A percentile compares a stretch with the other conserved stretches of the same genome.
Evolutionary conservation across 805 yeast genomes (phyloP).

Genomic region (Candida chilensis): DNA sequence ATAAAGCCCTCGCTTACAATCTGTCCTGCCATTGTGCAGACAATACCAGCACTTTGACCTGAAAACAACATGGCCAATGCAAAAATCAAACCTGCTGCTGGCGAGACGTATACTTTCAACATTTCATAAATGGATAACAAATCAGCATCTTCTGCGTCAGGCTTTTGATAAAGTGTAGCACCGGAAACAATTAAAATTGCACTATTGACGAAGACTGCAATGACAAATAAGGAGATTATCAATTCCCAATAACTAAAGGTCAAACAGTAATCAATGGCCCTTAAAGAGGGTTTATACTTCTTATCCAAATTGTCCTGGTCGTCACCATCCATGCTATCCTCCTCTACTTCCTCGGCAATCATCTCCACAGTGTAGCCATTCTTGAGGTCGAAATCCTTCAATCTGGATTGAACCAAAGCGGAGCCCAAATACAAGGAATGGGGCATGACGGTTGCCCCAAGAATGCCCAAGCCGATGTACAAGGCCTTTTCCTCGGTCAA

Average conservation of each 20-base stretch:
- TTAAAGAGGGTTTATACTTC: constrained; percentile 29
- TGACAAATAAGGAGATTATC: constrained; percentile 26
- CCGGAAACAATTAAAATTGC: constrained; percentile 37
- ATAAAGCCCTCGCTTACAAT: constrained; percentile 35
- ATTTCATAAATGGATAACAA: constrained; percentile 32
- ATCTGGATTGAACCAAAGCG: constrained; percentile 31
- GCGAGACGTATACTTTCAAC: constrained; percentile 31
- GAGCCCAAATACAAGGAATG: constrained; percentile 34
- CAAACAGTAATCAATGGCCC: constrained; percentile 30
- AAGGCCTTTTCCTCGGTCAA: constrained; percentile 40
- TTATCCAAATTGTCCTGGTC: constrained; percentile 8
- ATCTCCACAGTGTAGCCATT: constrained; percentile 12
- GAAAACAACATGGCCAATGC: constrained; percentile 36
- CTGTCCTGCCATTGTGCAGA: constrained; percentile 40
- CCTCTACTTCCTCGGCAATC: constrained; percentile 4
- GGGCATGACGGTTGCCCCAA: constrained; percentile 39
- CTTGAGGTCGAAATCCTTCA: constrained; percentile 28
- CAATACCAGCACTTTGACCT: constrained; percentile 39
- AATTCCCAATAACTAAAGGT: constrained; percentile 28
- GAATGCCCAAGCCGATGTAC: constrained; percentile 33
- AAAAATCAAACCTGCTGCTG: constrained; percentile 33
- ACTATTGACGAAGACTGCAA: constrained; percentile 35
- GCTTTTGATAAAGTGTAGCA: constrained; percentile 26
- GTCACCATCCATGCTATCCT: constrained; percentile 2
- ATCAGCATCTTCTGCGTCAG: constrained; percentile 37